Evolutionary conservation across 2,329 filamentous ascomycete species (phyloP), one percentile per base, ranked within the genome.

Genomic region (Colletotrichum eleusines): DNA sequence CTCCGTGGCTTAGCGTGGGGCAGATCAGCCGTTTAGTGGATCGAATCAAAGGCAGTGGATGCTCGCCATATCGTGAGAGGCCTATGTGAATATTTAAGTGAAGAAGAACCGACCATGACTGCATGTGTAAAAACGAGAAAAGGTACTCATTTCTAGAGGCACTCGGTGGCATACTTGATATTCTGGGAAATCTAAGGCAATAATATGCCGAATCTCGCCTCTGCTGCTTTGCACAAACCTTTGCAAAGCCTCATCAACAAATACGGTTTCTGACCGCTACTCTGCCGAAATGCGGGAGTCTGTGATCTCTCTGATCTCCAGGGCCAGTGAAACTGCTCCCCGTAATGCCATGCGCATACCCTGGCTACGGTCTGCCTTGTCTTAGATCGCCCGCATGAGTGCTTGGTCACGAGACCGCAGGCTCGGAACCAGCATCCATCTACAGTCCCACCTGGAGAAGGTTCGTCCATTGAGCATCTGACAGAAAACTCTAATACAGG

Each of bases 241-340:
- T 38, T 14, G 14, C 44, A 35, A 31, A 12, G 33, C 23, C 31
- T 50, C 31, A 46, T 23, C 59, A 7, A 28, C 5, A 9, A 51
- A 61, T 28, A 40, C 31, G 12, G 16, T 51, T 61, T n/a, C 33
- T 61, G 59, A 61, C 59, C 44, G 59, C 59, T 61, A 61, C n/a
- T 61, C 59, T 51, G 33, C 44, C 59, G 44, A 38, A 51, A 28
- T 9, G n/a, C n/a, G 28, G 44, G 59, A n/a, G 18, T 31, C 35
- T 61, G 9, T 26, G 14, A 18, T 51, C 44, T 14, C 33, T 50
- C 44, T 26, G 9, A 26, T 61, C 59, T 50, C 59, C 59, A 61
- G 33, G 50, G 18, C 18, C 33, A 51, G 7, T 61, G 59, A 14
- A 28, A 61, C 59, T 51, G 9, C 16, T 61, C 31, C 31, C 26